Percentiles rank a stretch among this genome's conserved stretches.
These are phyloP conservation scores for Suillus bovinus DNA, from an alignment of 768 basidiomycete species.

Conservation along the genomic window DNA sequence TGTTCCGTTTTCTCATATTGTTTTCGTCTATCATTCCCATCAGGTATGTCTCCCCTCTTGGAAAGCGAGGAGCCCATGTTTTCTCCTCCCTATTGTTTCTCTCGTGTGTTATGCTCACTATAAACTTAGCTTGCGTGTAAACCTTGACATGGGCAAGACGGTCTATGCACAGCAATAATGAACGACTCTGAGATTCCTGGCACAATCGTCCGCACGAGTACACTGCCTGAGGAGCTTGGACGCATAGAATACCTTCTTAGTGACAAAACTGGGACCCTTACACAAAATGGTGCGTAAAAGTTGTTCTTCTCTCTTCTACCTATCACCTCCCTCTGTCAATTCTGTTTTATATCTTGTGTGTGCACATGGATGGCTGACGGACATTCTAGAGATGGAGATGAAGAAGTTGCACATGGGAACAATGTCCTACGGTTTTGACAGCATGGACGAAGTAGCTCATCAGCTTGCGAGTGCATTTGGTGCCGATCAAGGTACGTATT, in stretches of 20 bases:
- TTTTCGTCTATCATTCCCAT: slow-evolving; percentile 99
- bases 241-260: slow-evolving; percentile 94
- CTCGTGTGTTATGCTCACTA: not conserved
- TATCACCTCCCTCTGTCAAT: not conserved
- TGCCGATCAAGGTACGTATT: slow-evolving; percentile 51
- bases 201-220: slow-evolving; percentile 97
- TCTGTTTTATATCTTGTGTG: not conserved
- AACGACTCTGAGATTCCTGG: slow-evolving; percentile 89
- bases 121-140: slow-evolving; percentile 82
- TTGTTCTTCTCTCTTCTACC: not conserved
- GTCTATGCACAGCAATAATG: slow-evolving; percentile 97
- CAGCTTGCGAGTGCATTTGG: slow-evolving; percentile 89
- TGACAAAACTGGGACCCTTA: slow-evolving; percentile 97
- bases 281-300: slow-evolving; percentile 79
- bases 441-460: slow-evolving; percentile 98
- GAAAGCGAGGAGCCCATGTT: not conserved
- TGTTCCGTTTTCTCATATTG: slow-evolving; percentile 94
- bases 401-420: slow-evolving; percentile 99
- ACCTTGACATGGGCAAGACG: slow-evolving; percentile 99
- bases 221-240: slow-evolving; percentile 94
- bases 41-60: slow-evolving; percentile 57
- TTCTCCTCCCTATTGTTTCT: slow-evolving; percentile 4
- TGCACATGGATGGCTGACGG: not conserved
- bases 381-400: slow-evolving; percentile 91
- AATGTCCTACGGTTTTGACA: slow-evolving; percentile 93